phyloP scores from a whole-genome alignment of 2,329 filamentous ascomycete genomes.

The Gaeumannomyces sp. region DNA sequence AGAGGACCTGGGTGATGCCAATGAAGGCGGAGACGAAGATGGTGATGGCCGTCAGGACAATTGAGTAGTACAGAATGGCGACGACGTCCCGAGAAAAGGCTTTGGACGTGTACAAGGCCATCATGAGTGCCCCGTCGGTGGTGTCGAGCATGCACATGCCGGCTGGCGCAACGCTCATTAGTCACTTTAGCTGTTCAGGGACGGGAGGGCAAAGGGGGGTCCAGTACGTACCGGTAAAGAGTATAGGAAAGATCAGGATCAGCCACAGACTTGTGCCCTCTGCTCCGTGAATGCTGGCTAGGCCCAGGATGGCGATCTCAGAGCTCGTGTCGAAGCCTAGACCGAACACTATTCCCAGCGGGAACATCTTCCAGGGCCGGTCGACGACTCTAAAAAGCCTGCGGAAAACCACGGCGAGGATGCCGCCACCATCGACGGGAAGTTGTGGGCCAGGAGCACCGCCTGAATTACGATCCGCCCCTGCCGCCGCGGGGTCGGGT shows the following conservation, averaged over 20 bases:
- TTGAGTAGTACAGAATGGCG: slow-evolving; percentile 92
- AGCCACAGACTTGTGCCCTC: slow-evolving; percentile 88
- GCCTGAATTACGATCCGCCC: slow-evolving; percentile 19
- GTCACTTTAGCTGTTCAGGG: slow-evolving; percentile 8
- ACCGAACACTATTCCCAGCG: slow-evolving; percentile 80
- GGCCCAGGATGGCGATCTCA: slow-evolving; percentile 86
- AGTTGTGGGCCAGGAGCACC: slow-evolving; percentile 42
- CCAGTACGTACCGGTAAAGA: slow-evolving; percentile 66
- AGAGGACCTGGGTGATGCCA: slow-evolving; percentile 77
- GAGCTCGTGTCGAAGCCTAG: slow-evolving; percentile 94
- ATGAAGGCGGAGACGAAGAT: slow-evolving; percentile 81
- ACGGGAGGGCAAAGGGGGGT: background rate
- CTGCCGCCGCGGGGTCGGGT: no score
- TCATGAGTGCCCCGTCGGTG: slow-evolving; percentile 89
- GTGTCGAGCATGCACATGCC: slow-evolving; percentile 96
- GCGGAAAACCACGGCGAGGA: slow-evolving; percentile 65
- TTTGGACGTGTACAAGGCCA: slow-evolving; percentile 81
- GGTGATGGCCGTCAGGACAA: slow-evolving; percentile 77
- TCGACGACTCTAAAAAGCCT: slow-evolving; percentile 70
- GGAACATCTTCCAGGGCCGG: slow-evolving; percentile 92
- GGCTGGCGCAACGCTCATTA: slow-evolving; percentile 37
- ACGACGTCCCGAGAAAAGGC: slow-evolving; percentile 72
- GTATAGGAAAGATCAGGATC: slow-evolving; percentile 81
- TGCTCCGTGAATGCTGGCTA: slow-evolving; percentile 79
- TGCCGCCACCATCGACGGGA: slow-evolving; percentile 69